Conservation (phyloP, 768 basidiomycete genomes). For the Tricholomella constricta region DNA sequence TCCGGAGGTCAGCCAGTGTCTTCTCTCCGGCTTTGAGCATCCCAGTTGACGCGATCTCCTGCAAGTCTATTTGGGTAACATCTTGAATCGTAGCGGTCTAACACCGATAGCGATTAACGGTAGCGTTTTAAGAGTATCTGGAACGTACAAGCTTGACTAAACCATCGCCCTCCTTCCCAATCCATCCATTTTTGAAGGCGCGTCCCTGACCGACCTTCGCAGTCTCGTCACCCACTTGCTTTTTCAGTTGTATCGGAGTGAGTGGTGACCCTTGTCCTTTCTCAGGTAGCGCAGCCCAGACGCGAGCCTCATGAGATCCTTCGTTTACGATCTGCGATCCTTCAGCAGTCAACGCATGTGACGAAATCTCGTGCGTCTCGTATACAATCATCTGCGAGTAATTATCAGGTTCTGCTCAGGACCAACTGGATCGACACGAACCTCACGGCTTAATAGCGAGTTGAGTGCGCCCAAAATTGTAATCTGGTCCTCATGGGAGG, state of each 20-base stretch:
- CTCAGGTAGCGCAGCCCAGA: conserved; percentile 81
- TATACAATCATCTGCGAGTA: conserved; percentile 76
- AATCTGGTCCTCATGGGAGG: conserved; percentile 77
- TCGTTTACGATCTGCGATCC: conserved; percentile 74
- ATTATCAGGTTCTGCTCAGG: conserved; percentile 12
- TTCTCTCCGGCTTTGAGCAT: conserved; percentile 78
- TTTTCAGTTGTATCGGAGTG: conserved; percentile 67
- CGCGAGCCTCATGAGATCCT: conserved; percentile 94
- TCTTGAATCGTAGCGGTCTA: conserved; percentile 73
- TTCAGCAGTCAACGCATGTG: conserved; percentile 79
- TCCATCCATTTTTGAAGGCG: conserved; percentile 98
- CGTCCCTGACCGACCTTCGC: conserved; percentile 93
- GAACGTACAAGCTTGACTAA: conserved; percentile 80
- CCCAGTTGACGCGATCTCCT: conserved; percentile 73
- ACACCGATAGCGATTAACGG: conserved; percentile 4
- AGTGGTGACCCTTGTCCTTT: conserved; percentile 73
- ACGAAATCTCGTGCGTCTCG: conserved; percentile 72
- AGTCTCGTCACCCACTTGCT: conserved; percentile 79
- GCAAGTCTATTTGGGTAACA: conserved; percentile 70
- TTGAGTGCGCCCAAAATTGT: conserved; percentile 88
- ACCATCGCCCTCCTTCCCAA: conserved; percentile 85
- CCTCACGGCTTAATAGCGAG: conserved; percentile 85
- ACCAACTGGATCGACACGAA: conserved; percentile 35
- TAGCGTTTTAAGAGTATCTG: neutral
- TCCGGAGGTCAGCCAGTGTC: conserved; percentile 80